Conservation (phyloP, 345 rosid species). For the Camelina sativa region DNA sequence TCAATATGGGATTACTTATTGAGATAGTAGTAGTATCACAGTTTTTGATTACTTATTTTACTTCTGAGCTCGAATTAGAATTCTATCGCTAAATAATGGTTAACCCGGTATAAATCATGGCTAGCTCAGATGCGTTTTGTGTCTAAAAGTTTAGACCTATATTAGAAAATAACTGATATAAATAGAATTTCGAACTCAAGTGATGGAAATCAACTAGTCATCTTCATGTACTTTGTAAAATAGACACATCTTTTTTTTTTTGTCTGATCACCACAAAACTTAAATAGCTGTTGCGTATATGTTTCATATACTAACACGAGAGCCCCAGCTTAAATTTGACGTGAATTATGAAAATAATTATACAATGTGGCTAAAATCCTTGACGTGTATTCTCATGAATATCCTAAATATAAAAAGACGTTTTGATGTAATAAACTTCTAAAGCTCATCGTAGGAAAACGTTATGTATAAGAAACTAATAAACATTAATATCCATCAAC, state of each 20-base stretch:
- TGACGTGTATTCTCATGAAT: no score
- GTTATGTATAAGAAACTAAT: slow-evolving; percentile 1
- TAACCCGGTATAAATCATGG: not conserved
- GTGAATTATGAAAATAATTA: no score
- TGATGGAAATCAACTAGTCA: not conserved
- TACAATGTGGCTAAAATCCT: no score
- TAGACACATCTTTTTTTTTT: not conserved
- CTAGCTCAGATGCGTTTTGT: not conserved
- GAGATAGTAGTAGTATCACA: no score
- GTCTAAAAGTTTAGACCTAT: not conserved
- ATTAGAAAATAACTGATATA: not conserved
- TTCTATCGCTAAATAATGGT: not conserved
- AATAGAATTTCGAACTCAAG: slow-evolving; percentile 9
- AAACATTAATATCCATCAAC: slow-evolving; percentile 12
- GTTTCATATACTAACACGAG: no score
- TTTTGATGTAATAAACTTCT: no score
- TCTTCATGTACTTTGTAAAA: not conserved
- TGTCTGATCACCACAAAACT: not conserved
- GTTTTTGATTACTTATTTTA: not conserved
- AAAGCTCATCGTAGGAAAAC: not conserved
- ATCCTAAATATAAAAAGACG: no score
- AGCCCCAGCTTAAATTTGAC: no score
- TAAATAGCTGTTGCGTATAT: no score
- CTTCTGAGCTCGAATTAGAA: not conserved
- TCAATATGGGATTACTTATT: no score